These are phyloP conservation scores for Sporothrix protearum DNA, from an alignment of 2,329 filamentous ascomycete species.

Conservation along the genomic window DNA sequence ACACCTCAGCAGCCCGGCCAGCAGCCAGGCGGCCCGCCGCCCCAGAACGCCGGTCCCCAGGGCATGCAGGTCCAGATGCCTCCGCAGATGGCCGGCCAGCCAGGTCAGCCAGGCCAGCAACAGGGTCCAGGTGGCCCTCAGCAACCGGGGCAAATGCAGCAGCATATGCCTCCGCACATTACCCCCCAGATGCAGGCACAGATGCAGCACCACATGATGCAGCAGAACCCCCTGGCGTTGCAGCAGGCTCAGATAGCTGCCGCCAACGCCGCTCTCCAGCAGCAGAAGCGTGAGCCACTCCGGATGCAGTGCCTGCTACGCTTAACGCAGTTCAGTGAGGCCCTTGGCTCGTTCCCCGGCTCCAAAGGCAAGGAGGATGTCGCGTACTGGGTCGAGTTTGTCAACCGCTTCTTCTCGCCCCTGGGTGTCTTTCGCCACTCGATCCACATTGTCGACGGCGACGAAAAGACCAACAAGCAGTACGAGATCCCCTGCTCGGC, in stretches of 20 bases:
- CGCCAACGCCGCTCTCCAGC: constrained; percentile 42
- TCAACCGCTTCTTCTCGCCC: constrained; percentile 74
- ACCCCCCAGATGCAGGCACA: constrained; percentile 42
- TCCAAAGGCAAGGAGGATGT: constrained; percentile 64
- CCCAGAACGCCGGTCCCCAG: constrained; percentile 29
- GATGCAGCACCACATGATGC: constrained; percentile 41
- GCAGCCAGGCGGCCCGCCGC: constrained; percentile 37
- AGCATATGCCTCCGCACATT: constrained; percentile 36
- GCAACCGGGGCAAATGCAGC: constrained; percentile 15
- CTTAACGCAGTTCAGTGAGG: constrained; percentile 61
- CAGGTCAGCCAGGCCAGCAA: constrained; percentile 36
- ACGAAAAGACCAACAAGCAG: constrained; percentile 64
- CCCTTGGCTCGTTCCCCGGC: constrained; percentile 55
- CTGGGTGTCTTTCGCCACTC: constrained; percentile 73
- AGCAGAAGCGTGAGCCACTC: constrained; percentile 50
- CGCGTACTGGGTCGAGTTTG: constrained; percentile 74
- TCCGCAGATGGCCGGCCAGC: constrained; percentile 33
- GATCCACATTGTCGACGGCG: constrained; percentile 54
- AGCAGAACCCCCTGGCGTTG: constrained; percentile 35
- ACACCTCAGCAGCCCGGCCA: constrained; percentile 30
- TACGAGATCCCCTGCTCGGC: constrained; percentile 83
- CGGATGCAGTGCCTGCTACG: constrained; percentile 58
- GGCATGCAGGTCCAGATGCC: constrained; percentile 33
- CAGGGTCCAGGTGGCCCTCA: constrained; percentile 32
- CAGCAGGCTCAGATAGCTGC: constrained; percentile 37